phyloP scores from a whole-genome alignment of 2,329 filamentous ascomycete species.

The Claviceps fusiformis region DNA sequence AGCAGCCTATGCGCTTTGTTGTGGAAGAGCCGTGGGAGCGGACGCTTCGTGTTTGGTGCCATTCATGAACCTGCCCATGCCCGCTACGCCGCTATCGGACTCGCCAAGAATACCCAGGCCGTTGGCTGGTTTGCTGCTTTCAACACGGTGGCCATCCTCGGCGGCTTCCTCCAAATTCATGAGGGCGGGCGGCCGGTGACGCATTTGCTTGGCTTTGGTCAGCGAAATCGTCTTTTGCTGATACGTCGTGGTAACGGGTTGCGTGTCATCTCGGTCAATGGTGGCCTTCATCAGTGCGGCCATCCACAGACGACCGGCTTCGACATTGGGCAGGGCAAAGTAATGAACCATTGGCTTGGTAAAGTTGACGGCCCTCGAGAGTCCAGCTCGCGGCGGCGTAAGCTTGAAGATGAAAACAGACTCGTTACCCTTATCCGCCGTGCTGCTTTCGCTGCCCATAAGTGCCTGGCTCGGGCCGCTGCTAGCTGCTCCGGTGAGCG shows the following conservation, averaged over 20 bases:
- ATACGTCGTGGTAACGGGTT: slow-evolving; percentile 78
- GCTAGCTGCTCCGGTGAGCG: slow-evolving; percentile 69
- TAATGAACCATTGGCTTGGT: slow-evolving; percentile 96
- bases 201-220: slow-evolving; percentile 74
- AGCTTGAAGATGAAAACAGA: slow-evolving; percentile 97
- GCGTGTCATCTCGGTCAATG: slow-evolving; percentile 77
- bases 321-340: slow-evolving; percentile 85
- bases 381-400: slow-evolving; percentile 73
- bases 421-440: slow-evolving; percentile 39
- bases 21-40: slow-evolving; percentile 11
- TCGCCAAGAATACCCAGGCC: slow-evolving; percentile 31
- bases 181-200: slow-evolving; percentile 76
- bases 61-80: slow-evolving; percentile 26
- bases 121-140: slow-evolving; percentile 15
- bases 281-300: slow-evolving; percentile 97
- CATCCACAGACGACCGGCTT: slow-evolving; percentile 92
- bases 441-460: slow-evolving; percentile 26
- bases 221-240: slow-evolving; percentile 95
- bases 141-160: slow-evolving; percentile 15
- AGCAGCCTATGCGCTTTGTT: slow-evolving; percentile 19
- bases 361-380: slow-evolving; percentile 87
- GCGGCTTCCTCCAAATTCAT: slow-evolving; percentile 49
- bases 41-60: slow-evolving; percentile 19
- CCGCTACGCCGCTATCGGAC: slow-evolving; percentile 29
- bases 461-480: slow-evolving; percentile 44